Evolutionary conservation across 1,284 basidiomycete genomes (phyloP), one percentile per base, ranked within the genome.

Genomic region (Malassezia arunalokei): DNA sequence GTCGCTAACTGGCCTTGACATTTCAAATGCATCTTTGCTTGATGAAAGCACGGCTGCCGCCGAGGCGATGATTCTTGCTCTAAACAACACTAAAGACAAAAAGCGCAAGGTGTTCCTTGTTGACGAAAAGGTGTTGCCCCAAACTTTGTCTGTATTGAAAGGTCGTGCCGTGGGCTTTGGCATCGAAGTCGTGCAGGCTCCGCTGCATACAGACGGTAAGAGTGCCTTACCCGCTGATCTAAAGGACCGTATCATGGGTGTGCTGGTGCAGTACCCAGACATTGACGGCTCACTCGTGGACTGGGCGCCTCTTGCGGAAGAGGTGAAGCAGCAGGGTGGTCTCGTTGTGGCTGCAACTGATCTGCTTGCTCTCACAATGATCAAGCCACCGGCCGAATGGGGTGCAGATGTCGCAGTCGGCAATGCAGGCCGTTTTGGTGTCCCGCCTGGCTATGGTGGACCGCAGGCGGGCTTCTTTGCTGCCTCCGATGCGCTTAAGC

Each of bases 301-400:
- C 73, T 94, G 84, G 77, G 76, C 77, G 40, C 74, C 76, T 4
- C 77, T 94, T 14, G 80, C 87, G 3, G 74, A 81, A 20, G 78
- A 80, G 27, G 80, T 85, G 32, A 91, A 96, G 73, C 76, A 78
- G n/a, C 69, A 78, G 15, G 85, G 85, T 35, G 89, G 80, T 40
- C 79, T 95, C 57, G 81, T 92, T 47, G 80, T 86, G 20, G 87
- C 84, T 60, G 89, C 89, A 9, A 88, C 88, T 11, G 92, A 98
- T 75, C 80, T 98, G 45, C 79, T 98, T 29, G 88, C 92, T 2
- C 78, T 96, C 68, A 90, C 91, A 7, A 81, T 90, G 80, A 79
- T 98, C 64, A 89, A 87, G 71, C 88, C 92, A 24, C 92, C 92
- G 9, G 92, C 92, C 53, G 92, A 96, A 78, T 96, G 92, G 88